These are phyloP conservation scores for Leptoxyphium fumago DNA, from an alignment of 2,329 filamentous ascomycete genomes.

Conservation along the genomic window DNA sequence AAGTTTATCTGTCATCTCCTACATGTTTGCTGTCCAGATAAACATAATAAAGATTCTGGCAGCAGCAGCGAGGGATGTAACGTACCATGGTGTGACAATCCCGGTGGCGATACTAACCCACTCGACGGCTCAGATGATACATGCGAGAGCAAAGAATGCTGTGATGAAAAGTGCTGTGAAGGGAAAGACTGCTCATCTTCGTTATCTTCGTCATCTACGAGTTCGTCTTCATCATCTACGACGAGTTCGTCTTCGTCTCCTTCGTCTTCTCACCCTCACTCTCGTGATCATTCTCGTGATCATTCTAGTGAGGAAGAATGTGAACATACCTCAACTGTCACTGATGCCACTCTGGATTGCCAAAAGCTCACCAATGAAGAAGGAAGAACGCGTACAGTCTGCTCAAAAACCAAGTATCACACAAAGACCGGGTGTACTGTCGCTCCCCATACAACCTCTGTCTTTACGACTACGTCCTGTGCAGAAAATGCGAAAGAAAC, in stretches of 20 bases:
- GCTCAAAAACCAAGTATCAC: not conserved
- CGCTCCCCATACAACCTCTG: conserved; percentile 2
- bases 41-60: too few relatives aligned
- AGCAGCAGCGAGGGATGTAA: conserved; percentile 1
- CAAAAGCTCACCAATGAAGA: conserved; percentile 1
- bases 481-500: conserved; percentile 1
- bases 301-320: not conserved
- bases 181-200: not conserved
- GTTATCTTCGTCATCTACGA: too few relatives aligned
- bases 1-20: conserved; percentile 1
- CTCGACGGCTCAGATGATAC: not conserved
- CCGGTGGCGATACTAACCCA: not conserved
- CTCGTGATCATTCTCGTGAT: too few relatives aligned
- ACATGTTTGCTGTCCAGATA: conserved; percentile 2
- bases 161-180: not conserved
- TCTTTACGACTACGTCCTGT: conserved; percentile 3
- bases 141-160: not conserved
- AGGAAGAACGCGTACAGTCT: conserved; percentile 3
- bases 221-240: too few relatives aligned
- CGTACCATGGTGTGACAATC: not conserved
- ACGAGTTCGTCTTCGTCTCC: too few relatives aligned
- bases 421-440: conserved; percentile 6
- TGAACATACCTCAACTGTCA: conserved; percentile 1
- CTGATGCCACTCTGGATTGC: conserved; percentile 5
- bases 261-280: too few relatives aligned